Evolutionary conservation across 352 stramenopile genomes (phyloP), one percentile per base, ranked within the genome.

Genomic region (Globisporangium lucens): DNA sequence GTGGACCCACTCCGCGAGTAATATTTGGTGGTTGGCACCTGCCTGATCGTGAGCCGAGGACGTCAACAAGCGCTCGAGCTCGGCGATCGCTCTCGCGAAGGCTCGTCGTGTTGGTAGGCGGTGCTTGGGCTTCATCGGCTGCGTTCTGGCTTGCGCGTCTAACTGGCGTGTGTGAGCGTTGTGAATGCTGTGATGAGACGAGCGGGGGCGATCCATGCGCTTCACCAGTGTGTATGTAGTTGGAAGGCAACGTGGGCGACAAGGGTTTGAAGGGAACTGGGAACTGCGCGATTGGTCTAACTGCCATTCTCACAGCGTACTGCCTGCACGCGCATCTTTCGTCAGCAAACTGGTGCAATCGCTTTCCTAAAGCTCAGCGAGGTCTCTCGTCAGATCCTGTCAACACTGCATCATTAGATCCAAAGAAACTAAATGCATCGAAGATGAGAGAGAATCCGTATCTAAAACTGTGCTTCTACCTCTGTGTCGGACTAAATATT

Each of bases 401-500:
- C 41, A 20, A 43, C 10, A 46, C 13, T 12, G 17, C 38, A 20
- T 46, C 38, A 20, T 46, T 46, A 12, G 24, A 33, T 33, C 35
- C 35, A 2, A 9, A 8, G 2, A 51, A 49, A 49, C 43, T 49
- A 49, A n/a, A 9, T 49, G 13, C 17, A 9, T n/a, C 17, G 43
- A 51, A n/a, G 6, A 49, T 22, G 41, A 22, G 15, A 49, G 15
- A 8, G 13, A 47, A 20, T 46, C 13, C 13, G 43, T 10, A 22
- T 51, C 17, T 51, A 12, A 24, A 22, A 3, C 43, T 63, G 24
- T 51, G 10, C 33, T 35, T 49, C 30, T 22, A 53, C 35, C 27
- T 41, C 24, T 8, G 13, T 36, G 29, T 15, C 36, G 1, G 5
- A 9, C 68, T 59, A 85, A 46, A 89, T 72, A 49, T 89, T 84